Conservation (phyloP, 495 filamentous ascomycete genomes). For the Aspergillus bertholletiae region DNA sequence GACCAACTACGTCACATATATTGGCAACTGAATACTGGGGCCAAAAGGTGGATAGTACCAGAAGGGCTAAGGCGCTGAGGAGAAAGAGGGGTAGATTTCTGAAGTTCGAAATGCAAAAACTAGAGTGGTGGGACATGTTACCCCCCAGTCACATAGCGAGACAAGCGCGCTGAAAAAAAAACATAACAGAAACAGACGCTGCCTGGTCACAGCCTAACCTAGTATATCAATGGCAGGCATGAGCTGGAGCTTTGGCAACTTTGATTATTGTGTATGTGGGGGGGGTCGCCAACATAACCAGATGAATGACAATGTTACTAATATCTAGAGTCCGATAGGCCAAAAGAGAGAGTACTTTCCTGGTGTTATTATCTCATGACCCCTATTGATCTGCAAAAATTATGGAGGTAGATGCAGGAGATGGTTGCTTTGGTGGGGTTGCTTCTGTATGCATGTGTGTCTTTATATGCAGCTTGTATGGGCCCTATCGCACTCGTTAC, state of each 20-base stretch:
- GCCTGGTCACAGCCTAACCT: background rate
- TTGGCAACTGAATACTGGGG: background rate
- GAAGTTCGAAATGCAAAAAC: background rate
- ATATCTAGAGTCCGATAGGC: background rate
- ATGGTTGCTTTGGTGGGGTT: background rate
- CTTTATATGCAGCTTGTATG: background rate
- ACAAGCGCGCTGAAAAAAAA: background rate
- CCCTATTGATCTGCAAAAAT: background rate
- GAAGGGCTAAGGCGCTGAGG: background rate
- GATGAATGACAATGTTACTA: background rate
- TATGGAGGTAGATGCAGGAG: background rate
- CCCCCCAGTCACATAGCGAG: background rate
- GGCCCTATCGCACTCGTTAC: background rate
- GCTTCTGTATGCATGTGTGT: background rate
- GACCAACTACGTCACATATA: background rate
- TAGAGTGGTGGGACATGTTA: background rate
- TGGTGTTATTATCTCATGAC: background rate
- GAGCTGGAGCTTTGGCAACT: too few relatives aligned
- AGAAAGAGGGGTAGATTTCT: background rate
- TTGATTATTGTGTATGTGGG: background rate
- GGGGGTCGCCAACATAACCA: background rate
- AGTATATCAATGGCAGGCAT: too few relatives aligned
- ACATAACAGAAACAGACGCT: background rate
- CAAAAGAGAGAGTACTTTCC: background rate
- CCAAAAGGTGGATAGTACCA: background rate